Evolutionary conservation across 2,329 filamentous ascomycete genomes (phyloP).

Genomic region (Phaeosphaeria sp.): DNA sequence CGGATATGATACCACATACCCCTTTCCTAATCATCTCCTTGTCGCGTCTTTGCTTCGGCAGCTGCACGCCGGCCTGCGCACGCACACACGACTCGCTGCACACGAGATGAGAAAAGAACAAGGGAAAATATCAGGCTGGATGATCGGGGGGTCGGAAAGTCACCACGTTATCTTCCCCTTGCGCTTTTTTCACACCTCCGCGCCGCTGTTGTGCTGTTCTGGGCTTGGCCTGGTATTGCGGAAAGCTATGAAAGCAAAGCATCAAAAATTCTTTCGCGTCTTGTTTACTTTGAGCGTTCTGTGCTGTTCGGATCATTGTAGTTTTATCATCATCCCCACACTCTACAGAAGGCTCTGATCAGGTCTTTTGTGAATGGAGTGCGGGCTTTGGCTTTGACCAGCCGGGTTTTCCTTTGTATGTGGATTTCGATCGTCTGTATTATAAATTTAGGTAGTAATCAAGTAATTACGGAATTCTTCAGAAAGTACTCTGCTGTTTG

Average conservation of each 20-base stretch:
- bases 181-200: neutral
- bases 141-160: slow-evolving; percentile 43
- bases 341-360: slow-evolving; percentile 3
- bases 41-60: neutral
- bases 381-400: slow-evolving; percentile 25
- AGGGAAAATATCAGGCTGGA: slow-evolving; percentile 14
- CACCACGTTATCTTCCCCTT: neutral
- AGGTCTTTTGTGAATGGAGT: slow-evolving; percentile 3
- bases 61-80: too few species aligned
- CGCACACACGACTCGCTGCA: too few species aligned
- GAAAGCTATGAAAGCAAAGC: neutral
- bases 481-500: too few species aligned
- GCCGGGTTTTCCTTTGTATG: slow-evolving; percentile 27
- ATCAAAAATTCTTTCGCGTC: neutral
- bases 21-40: neutral
- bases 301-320: neutral
- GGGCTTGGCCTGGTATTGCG: too few species aligned
- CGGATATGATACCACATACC: slow-evolving; percentile 25
- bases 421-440: neutral
- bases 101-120: neutral
- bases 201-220: neutral
- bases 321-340: neutral
- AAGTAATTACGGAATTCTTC: too few species aligned
- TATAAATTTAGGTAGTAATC: neutral
- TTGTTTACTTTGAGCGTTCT: slow-evolving; percentile 4